These are phyloP conservation scores for Chara braunii DNA, from an alignment of 139 green algal genomes.

Conservation along the genomic window DNA sequence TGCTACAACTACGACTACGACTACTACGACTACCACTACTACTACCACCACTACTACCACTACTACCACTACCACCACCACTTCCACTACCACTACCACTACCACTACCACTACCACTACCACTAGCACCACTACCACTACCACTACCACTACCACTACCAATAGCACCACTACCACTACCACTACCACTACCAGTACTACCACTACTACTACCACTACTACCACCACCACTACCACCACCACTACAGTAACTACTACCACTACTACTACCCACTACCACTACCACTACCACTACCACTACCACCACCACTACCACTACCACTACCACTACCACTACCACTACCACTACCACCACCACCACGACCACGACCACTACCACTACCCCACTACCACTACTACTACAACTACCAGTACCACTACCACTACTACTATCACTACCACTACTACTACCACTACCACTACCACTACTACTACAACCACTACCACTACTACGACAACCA, in stretches of 20 bases:
- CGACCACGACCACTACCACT: slow-evolving; percentile 12
- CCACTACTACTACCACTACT: slow-evolving; percentile 4
- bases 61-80: slow-evolving; percentile 14
- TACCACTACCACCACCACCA: slow-evolving; percentile 21
- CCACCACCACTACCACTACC: slow-evolving; percentile 1
- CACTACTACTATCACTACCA: slow-evolving; percentile 21
- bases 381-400: slow-evolving; percentile 26
- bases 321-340: slow-evolving; percentile 2
- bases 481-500: slow-evolving; percentile 15
- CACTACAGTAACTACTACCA: slow-evolving; percentile 2
- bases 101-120: slow-evolving; percentile 14
- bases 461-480: slow-evolving; percentile 19
- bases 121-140: slow-evolving; percentile 11
- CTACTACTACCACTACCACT: slow-evolving; percentile 21
- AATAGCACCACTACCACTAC: neutral
- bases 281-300: neutral
- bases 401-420: slow-evolving; percentile 22
- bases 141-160: neutral
- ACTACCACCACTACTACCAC: neutral
- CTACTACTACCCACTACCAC: slow-evolving; percentile 7
- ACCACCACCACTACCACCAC: slow-evolving; percentile 4
- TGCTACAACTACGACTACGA: neutral
- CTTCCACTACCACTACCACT: slow-evolving; percentile 3
- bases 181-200: slow-evolving; percentile 5
- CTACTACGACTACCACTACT: neutral